Conservation (phyloP, 2,329 filamentous ascomycete genomes). For the Cercospora citrullina region DNA sequence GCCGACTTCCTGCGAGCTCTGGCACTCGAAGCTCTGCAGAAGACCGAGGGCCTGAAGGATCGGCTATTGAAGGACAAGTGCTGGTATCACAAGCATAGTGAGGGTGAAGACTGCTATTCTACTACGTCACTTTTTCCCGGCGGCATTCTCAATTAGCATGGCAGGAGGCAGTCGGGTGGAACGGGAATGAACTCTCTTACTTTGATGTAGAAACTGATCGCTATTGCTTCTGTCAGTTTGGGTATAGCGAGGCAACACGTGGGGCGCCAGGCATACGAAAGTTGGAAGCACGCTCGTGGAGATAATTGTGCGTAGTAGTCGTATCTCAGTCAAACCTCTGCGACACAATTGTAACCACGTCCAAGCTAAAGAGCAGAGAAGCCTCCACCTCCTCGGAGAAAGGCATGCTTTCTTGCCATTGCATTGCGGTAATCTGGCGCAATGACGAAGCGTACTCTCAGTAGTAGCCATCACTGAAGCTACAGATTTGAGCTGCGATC, state of each 20-base stretch:
- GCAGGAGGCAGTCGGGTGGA: too few relatives aligned
- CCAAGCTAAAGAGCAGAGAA: background rate
- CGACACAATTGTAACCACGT: background rate
- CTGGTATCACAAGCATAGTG: constrained; percentile 1
- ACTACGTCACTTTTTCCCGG: background rate
- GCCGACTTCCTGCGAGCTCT: background rate
- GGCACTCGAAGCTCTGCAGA: background rate
- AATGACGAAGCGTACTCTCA: background rate
- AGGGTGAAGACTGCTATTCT: background rate
- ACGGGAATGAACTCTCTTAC: too few relatives aligned
- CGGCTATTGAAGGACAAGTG: background rate
- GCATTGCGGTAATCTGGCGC: background rate
- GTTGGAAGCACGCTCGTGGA: too few relatives aligned
- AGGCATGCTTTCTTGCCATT: background rate
- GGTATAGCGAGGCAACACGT: too few relatives aligned
- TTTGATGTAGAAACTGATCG: too few relatives aligned
- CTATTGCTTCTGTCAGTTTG: too few relatives aligned
- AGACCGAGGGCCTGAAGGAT: background rate
- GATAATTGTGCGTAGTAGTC: too few relatives aligned
- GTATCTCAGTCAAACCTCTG: background rate
- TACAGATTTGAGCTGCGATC: background rate
- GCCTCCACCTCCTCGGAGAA: background rate
- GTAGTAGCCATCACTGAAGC: background rate
- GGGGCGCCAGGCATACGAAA: too few relatives aligned
- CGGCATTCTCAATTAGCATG: too few relatives aligned